Conservation (phyloP, 164 flowering plant genomes). For the Cinnamomum micranthum region DNA sequence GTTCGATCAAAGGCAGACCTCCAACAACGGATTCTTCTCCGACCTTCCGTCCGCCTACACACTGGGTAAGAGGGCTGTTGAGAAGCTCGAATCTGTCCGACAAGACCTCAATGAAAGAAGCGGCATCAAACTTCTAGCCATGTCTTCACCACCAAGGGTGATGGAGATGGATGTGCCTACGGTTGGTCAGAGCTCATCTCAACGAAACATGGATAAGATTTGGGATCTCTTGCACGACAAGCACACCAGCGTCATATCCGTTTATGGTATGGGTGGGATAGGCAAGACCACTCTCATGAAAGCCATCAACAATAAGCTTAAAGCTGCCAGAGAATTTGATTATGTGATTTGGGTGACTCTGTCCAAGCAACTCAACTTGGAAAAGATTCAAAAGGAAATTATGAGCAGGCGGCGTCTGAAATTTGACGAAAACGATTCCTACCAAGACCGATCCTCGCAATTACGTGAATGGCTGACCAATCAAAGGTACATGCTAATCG, state of each 20-base stretch:
- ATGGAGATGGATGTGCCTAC: background rate
- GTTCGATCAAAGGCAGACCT: background rate
- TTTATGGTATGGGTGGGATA: too few relatives aligned
- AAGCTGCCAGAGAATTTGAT: too few relatives aligned
- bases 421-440: too few relatives aligned
- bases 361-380: too few relatives aligned
- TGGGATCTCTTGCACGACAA: slow-evolving; percentile 1
- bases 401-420: too few relatives aligned
- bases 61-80: slow-evolving; percentile 9
- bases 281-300: too few relatives aligned
- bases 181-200: background rate
- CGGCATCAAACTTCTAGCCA: slow-evolving; percentile 10
- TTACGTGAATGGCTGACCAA: too few relatives aligned
- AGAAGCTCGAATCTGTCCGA: background rate
- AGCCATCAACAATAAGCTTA: too few relatives aligned
- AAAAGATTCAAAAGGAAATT: too few relatives aligned
- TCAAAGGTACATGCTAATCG: too few relatives aligned
- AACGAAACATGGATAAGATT: background rate
- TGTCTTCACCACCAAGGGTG: background rate
- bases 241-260: background rate
- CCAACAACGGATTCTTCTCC: background rate
- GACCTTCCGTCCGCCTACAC: slow-evolving; percentile 17
- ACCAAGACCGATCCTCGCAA: too few relatives aligned
- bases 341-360: too few relatives aligned
- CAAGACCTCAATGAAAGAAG: background rate